Base-by-base conservation (phyloP, 148 eudicot species). In the Vaccinium vitisidaea region DNA sequence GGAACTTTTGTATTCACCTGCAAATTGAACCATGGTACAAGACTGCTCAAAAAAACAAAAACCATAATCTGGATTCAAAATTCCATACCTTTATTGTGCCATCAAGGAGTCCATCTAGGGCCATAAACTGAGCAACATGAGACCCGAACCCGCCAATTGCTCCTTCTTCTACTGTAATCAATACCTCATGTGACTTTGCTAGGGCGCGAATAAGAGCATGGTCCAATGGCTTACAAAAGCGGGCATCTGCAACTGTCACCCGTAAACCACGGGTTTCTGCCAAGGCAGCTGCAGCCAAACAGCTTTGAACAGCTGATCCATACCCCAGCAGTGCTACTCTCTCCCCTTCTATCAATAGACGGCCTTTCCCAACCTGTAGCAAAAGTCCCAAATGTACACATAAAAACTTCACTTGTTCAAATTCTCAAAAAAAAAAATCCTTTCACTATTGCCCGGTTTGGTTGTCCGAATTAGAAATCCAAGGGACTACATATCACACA, bases 161-260 rank as follows among this genome's bases (percentile, higher is more conserved):
- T 63, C 99, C 99, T 93, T 96, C 99, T 88, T 96, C 99, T 4
- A 94, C 97, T 5, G 98, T 96, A 85, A 96, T 92, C 81, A 96
- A 63, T 74, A 93, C 82, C 69, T 93, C 95, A 80, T 94, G 98
- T 0, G 92, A 88, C 83, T 93, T 96, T 11, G 98, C 98, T 76
- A 96, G 85, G 78, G 86, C 83, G 71, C 95, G 91, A 12, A 93
- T 92, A n/a, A 96, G 95, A 18, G 88, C 87, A 75, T 71, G 92
- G 83, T 96, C 99, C 83, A 96, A 70, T 27, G 99, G 99, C 79
- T 96, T 96, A 89, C 99, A 96, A 82, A 94, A 96, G 75, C 98
- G 97, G 23, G 94, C 98, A 88, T 96, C 98, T 79, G 94, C 98
- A 48, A 94, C 98, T 2, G 98, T 96, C 80, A 93, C 46, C 78